Percentiles rank a stretch among this genome's conserved stretches.
These are phyloP conservation scores for Chytridiales sp. DNA, from an alignment of 371 early-diverging fungal genomes.

Conservation along the genomic window DNA sequence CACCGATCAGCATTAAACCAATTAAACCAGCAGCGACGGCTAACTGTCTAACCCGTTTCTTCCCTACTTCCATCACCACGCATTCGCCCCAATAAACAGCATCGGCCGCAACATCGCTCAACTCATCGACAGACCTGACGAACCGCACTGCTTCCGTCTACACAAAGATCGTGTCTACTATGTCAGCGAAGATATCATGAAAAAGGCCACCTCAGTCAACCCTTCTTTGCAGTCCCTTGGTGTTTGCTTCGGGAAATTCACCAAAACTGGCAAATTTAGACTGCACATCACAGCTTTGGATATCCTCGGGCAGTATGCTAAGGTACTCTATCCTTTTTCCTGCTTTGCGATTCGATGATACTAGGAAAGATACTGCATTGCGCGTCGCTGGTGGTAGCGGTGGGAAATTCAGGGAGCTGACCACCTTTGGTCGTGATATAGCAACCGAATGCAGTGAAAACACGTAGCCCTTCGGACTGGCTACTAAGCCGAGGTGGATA, in stretches of 20 bases:
- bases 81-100: conserved; percentile 43
- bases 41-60: no score
- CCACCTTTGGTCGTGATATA: no score
- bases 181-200: conserved; percentile 90
- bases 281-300: conserved; percentile 94
- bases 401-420: no score
- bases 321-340: conserved; percentile 58
- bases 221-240: conserved; percentile 91
- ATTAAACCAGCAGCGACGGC: no score
- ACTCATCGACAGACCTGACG: conserved; percentile 91
- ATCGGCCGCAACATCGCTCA: conserved; percentile 94
- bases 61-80: not conserved
- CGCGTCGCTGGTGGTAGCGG: no score
- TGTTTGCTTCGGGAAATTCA: conserved; percentile 98
- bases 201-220: conserved; percentile 77
- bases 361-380: no score
- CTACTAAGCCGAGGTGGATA: no score
- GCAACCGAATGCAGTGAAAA: no score
- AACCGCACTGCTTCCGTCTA: conserved; percentile 92
- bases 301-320: conserved; percentile 91
- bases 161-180: conserved; percentile 94
- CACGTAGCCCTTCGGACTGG: no score
- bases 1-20: no score
- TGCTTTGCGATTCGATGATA: no score
- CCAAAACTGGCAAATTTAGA: conserved; percentile 95